Evolutionary conservation across 805 yeast genomes (phyloP), one percentile per base, ranked within the genome.

Genomic region (Komagataella pseudopastoris): DNA sequence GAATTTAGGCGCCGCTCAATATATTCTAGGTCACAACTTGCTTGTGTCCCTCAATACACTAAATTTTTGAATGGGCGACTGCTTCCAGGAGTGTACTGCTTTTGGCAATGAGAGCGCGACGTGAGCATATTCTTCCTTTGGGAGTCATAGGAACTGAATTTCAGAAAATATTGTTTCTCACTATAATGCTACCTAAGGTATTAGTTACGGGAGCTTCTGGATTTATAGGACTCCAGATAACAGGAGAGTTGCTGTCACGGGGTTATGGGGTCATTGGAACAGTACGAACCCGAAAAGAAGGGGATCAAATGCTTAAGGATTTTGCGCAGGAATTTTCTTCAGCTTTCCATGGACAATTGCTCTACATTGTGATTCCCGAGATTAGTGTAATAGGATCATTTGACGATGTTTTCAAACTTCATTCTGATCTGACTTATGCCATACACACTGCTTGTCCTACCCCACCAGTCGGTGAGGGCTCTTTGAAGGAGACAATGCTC

Each of bases 371-470:
- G 47, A 72, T 70, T 23, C 46, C 54, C 4, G 71, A 68, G 51
- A 61, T 68, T 51, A 60, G 61, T 3, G 61, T 51, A 4, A 58
- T 53, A 3, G 71, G 68, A 10, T 79, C 81, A 2, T 78, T 78
- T 54, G 80, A 75, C 56, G 62, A 64, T 6, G 72, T 71, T 0
- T 61, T 79, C 46, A 54, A 63, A 46, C 62, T 59, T 17, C 66
- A 75, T 51, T 56, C 63, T 18, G 68, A 65, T 23, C 58, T 69
- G 51, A 63, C 59, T 14, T 59, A 56, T 49, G 67, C 71, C 48
- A 49, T 70, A 20, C 75, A 70, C 59, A 67, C 71, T 20, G 75
- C 75, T 17, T 66, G 72, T 43, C 73, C 75, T 7, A 57, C 61
- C 44, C 59, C 56, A 51, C 59, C 57, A 17, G 48, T 55, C 24